A percentile compares a stretch with the other conserved stretches of the same genome.
These are phyloP conservation scores for Isatis tinctoria DNA, from an alignment of 345 rosid species.

Conservation along the genomic window DNA sequence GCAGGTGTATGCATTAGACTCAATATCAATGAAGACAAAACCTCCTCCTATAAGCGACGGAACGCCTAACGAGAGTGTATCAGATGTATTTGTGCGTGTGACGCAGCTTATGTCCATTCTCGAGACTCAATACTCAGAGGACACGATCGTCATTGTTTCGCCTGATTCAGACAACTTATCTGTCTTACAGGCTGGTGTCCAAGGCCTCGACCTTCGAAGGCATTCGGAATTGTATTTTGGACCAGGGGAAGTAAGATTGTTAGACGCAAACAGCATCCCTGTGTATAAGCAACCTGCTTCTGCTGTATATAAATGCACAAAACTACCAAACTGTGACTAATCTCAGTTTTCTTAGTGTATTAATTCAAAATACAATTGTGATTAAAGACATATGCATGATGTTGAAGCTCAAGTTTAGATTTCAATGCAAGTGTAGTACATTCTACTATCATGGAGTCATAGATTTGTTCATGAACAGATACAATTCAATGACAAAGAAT, in stretches of 20 bases:
- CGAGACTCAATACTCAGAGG: constrained; percentile 84
- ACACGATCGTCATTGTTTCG: constrained; percentile 66
- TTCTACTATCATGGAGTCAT: background rate
- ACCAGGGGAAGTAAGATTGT: constrained; percentile 76
- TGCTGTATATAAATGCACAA: constrained; percentile 70
- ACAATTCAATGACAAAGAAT: too few relatives aligned
- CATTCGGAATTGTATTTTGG: constrained; percentile 69
- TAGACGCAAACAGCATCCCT: constrained; percentile 71
- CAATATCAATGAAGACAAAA: constrained; percentile 65
- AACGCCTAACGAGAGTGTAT: constrained; percentile 89
- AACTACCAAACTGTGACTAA: constrained; percentile 73
- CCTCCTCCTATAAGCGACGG: constrained; percentile 92
- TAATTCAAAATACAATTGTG: background rate
- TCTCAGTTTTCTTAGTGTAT: background rate
- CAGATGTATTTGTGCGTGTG: constrained; percentile 86
- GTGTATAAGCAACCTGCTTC: constrained; percentile 84
- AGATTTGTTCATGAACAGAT: too few relatives aligned
- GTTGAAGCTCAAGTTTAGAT: background rate
- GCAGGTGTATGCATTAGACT: constrained; percentile 82
- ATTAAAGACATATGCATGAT: background rate
- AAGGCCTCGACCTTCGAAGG: constrained; percentile 86
- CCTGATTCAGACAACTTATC: constrained; percentile 93
- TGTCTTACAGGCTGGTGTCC: constrained; percentile 74
- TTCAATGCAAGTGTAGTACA: background rate
- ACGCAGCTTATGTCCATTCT: constrained; percentile 95